Base-by-base conservation (phyloP, 306 rosid genomes). In the Prunus armeniaca region DNA sequence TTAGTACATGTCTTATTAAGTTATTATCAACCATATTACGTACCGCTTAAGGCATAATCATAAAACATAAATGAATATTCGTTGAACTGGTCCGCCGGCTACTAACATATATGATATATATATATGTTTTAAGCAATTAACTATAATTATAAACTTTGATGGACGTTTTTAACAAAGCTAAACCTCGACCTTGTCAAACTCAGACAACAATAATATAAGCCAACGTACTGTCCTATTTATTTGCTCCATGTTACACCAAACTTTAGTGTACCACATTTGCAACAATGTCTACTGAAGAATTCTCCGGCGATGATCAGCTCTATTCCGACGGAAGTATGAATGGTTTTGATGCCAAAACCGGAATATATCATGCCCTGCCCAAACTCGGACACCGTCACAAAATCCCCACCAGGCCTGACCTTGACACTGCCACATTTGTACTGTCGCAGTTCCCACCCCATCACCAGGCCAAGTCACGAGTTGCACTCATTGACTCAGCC, bases 401-500 rank as follows among this genome's bases (percentile, higher is more conserved):
- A 72, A 80, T 89, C 78, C 93, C 96, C 74, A 78, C 82, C 47
- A 73, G 47, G 45, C 86, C 76, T 56, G 72, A 87, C 20, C 87
- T 90, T 7, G 89, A 90, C 82, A 73, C 79, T 19, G 94, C 96
- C 47, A 68, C 77, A 65, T 86, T 80, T 72, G 94, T 93, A 47
- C 70, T 91, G 9, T 90, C 98, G 64, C 96, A 90, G 78, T 90
- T 93, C 65, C 93, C 97, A 20, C 76, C 63, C 13, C 77, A 38
- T 17, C 61, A 84, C 69, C 78, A 76, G 71, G 87, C 96, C 63
- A 88, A 87, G 71, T 81, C 87, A 22, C 89, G 51, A 74, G 73
- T 82, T 68, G 97, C 97, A 54, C 95, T 79, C 76, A 72, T 91
- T 68, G 97, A 91, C 78, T 54, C 88, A n/a, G 63, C 65, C 62